Conservation (phyloP, 495 filamentous ascomycete species). For the Lepidopterella palustris region DNA sequence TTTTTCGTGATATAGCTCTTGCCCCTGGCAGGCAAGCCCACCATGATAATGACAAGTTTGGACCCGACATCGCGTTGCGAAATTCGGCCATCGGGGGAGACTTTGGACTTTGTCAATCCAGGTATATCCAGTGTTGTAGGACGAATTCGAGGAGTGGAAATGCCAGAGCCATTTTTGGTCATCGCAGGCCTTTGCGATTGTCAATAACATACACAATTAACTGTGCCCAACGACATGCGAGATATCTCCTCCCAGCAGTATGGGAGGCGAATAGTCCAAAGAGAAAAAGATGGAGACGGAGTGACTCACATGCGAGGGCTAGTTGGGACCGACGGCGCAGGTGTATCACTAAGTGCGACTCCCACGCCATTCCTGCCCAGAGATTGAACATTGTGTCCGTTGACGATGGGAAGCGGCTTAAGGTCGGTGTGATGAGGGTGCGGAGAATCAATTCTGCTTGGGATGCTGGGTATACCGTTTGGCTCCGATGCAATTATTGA, state of each 20-base stretch:
- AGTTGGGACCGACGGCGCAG: conserved; percentile 59
- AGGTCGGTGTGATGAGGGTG: conserved; percentile 15
- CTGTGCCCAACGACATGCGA: no score
- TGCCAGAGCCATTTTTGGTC: conserved; percentile 43
- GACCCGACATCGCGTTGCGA: conserved; percentile 85
- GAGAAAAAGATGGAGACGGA: conserved; percentile 6
- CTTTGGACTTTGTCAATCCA: conserved; percentile 81
- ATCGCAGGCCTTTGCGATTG: conserved; percentile 14
- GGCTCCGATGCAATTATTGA: not conserved
- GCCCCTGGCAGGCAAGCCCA: conserved; percentile 86
- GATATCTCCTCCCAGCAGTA: no score
- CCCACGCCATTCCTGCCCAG: conserved; percentile 46
- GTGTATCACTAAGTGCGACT: conserved; percentile 59
- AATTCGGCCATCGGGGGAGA: conserved; percentile 91
- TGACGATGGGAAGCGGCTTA: conserved; percentile 14
- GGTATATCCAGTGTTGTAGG: conserved; percentile 45
- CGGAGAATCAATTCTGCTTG: not conserved
- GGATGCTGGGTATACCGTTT: not conserved
- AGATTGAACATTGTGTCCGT: conserved; percentile 14
- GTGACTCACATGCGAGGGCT: conserved; percentile 63
- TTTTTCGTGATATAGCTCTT: conserved; percentile 99
- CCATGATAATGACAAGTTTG: conserved; percentile 97
- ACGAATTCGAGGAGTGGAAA: conserved; percentile 47
- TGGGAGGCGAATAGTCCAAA: no score
- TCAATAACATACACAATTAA: no score